Evolutionary conservation across 768 basidiomycete genomes (phyloP).

Genomic region (Candolleomyces aberdarensis): DNA sequence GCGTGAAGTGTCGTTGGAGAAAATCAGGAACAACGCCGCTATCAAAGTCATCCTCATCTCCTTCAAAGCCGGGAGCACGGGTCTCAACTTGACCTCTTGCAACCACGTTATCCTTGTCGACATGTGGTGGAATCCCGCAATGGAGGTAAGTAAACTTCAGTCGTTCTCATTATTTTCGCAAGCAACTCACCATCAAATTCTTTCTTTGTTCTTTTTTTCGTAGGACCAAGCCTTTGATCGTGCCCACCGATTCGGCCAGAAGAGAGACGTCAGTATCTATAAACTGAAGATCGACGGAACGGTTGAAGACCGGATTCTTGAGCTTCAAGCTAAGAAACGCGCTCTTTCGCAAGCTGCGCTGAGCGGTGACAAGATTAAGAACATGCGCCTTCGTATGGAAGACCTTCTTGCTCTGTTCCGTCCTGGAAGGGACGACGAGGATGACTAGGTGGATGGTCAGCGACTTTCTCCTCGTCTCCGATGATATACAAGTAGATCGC

Average conservation of each 20-base stretch:
- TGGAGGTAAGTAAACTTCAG: constrained; percentile 51
- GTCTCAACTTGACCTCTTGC: constrained; percentile 88
- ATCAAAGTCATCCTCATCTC: constrained; percentile 87
- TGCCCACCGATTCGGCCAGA: constrained; percentile 88
- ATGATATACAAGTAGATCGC: not conserved
- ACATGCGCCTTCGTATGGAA: constrained; percentile 77
- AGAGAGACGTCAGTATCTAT: constrained; percentile 80
- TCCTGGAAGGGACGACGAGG: constrained; percentile 58
- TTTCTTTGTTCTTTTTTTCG: not conserved
- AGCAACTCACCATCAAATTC: not conserved
- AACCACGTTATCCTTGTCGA: constrained; percentile 94
- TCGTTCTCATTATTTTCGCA: constrained; percentile 11
- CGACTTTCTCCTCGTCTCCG: not conserved
- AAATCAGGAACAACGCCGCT: constrained; percentile 58
- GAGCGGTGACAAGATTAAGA: constrained; percentile 85
- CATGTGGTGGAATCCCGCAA: constrained; percentile 93
- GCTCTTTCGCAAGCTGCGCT: constrained; percentile 80
- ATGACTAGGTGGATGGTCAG: constrained; percentile 17
- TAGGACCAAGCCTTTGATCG: constrained; percentile 94
- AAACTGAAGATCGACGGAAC: constrained; percentile 86
- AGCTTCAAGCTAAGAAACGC: constrained; percentile 93
- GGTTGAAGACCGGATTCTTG: constrained; percentile 83
- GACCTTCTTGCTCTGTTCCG: constrained; percentile 83
- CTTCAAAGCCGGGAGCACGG: constrained; percentile 95
- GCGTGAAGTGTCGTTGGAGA: constrained; percentile 70